These are phyloP conservation scores for Cladophialophora immunda DNA, from an alignment of 2,329 filamentous ascomycete species.

Conservation along the genomic window DNA sequence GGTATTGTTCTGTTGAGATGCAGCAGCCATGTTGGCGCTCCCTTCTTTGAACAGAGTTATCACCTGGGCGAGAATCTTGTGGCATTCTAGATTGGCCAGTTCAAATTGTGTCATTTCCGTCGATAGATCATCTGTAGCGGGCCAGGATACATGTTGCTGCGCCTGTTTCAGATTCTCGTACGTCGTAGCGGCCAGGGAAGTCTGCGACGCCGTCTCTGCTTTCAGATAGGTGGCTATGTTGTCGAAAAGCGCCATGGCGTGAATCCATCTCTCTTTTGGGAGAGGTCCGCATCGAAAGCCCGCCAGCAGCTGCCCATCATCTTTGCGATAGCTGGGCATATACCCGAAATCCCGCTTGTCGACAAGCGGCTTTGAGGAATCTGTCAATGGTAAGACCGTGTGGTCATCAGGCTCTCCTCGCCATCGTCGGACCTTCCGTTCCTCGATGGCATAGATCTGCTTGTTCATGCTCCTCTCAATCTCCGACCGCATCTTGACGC, in stretches of 20 bases:
- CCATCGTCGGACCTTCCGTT: slow-evolving; percentile 51
- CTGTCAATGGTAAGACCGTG: slow-evolving; percentile 20
- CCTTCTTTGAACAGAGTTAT: slow-evolving; percentile 18
- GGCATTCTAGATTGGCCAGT: slow-evolving; percentile 15
- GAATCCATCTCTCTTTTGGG: slow-evolving; percentile 34
- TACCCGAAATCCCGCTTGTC: slow-evolving; percentile 39
- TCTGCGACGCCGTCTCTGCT: slow-evolving; percentile 29
- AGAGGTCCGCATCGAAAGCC: slow-evolving; percentile 34
- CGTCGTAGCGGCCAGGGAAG: slow-evolving; percentile 19
- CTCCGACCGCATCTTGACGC: slow-evolving; percentile 49
- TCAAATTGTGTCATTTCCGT: slow-evolving; percentile 36
- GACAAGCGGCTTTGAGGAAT: slow-evolving; percentile 24
- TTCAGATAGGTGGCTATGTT: slow-evolving; percentile 36
- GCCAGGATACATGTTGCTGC: background rate
- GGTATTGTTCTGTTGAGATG: background rate
- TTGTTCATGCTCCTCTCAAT: slow-evolving; percentile 41
- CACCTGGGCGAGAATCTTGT: slow-evolving; percentile 21
- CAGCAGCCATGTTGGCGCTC: background rate
- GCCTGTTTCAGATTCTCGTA: slow-evolving; percentile 21
- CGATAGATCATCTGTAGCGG: background rate
- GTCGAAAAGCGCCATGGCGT: slow-evolving; percentile 36
- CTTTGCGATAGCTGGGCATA: slow-evolving; percentile 35
- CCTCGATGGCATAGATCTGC: slow-evolving; percentile 54
- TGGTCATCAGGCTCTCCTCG: slow-evolving; percentile 42
- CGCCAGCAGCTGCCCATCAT: slow-evolving; percentile 29